phyloP scores from a whole-genome alignment of 2,329 filamentous ascomycete species.

The Sporothrix luriei region DNA sequence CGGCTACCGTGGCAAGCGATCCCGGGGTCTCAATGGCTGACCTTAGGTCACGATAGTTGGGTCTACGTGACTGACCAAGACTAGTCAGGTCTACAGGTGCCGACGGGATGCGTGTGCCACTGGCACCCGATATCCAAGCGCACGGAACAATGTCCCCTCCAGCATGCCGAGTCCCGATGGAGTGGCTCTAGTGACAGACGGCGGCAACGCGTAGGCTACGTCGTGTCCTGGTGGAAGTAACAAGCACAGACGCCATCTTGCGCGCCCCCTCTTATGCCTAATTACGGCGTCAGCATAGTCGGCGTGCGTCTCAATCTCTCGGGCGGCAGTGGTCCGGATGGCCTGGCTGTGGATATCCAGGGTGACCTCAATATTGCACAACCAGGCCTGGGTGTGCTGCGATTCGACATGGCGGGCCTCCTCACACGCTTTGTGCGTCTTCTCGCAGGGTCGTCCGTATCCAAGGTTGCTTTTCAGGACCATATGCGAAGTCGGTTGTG shows the following conservation, averaged over 20 bases:
- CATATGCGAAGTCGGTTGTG: neutral
- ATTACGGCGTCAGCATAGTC: neutral
- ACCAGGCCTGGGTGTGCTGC: neutral
- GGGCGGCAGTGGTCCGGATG: neutral
- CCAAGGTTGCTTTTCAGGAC: neutral
- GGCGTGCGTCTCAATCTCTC: neutral
- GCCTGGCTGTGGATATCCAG: neutral
- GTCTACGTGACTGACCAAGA: neutral
- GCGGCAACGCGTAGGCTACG: too few relatives aligned
- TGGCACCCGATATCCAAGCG: neutral
- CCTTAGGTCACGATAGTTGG: neutral
- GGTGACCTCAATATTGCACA: neutral
- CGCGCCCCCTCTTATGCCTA: neutral
- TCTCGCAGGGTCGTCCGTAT: neutral
- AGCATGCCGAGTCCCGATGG: neutral
- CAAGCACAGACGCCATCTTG: neutral
- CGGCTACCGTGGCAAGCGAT: neutral
- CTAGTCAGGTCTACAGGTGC: neutral
- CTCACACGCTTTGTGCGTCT: neutral
- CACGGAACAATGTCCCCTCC: neutral
- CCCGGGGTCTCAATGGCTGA: neutral
- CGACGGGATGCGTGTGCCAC: neutral
- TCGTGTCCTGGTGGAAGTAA: neutral
- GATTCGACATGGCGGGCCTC: neutral
- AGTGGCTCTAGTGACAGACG: neutral